Percentiles rank a stretch among this genome's conserved stretches.
Evolutionary conservation across 2,329 filamentous ascomycete genomes (phyloP).

Genomic region (Pseudocercospora fuligena): DNA sequence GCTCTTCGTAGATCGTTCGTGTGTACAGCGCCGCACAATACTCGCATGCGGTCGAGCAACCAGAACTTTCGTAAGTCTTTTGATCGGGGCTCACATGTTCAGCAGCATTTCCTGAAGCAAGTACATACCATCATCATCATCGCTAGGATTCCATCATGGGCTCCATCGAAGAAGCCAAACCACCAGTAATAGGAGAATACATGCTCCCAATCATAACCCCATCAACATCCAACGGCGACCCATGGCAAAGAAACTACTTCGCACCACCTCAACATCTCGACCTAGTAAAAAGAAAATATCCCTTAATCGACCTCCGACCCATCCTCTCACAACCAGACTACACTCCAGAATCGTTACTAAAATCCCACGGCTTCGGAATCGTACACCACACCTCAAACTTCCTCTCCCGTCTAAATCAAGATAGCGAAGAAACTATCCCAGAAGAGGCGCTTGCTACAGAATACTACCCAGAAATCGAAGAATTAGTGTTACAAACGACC

Average conservation of each 20-base stretch:
- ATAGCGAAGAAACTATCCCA: background rate
- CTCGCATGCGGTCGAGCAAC: too few species aligned
- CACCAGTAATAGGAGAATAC: constrained; percentile 7
- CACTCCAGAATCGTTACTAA: background rate
- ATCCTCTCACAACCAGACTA: background rate
- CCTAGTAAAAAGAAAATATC: constrained; percentile 8
- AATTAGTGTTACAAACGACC: constrained; percentile 4
- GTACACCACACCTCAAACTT: constrained; percentile 9
- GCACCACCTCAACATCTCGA: constrained; percentile 3
- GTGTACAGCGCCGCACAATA: too few species aligned
- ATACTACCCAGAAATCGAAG: constrained; percentile 9
- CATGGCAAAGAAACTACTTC: constrained; percentile 18
- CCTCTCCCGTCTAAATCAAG: constrained; percentile 1
- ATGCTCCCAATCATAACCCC: constrained; percentile 6
- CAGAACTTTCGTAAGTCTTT: too few species aligned
- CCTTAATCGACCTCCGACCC: constrained; percentile 10
- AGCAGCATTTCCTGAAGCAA: too few species aligned
- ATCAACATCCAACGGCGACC: constrained; percentile 11
- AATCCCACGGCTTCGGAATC: constrained; percentile 15
- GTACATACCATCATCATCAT: too few species aligned
- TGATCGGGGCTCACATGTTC: too few species aligned
- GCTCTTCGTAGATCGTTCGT: too few species aligned
- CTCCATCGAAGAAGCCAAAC: background rate
- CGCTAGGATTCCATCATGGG: background rate
- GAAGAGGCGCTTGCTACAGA: background rate